Base-by-base conservation (phyloP, 2,329 filamentous ascomycete species). In the Fusarium sp. region DNA sequence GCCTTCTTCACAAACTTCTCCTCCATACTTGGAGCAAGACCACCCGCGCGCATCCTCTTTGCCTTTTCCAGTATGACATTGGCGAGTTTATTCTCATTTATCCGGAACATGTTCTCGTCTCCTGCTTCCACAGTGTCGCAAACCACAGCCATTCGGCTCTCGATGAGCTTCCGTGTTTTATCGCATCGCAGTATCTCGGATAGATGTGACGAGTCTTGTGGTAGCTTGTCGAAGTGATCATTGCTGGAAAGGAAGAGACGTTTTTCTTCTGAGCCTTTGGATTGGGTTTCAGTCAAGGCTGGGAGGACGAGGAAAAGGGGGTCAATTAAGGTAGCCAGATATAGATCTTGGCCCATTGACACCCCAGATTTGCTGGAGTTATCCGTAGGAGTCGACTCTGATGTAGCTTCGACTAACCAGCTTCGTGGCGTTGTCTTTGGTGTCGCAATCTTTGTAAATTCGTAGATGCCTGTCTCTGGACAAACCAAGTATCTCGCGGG, bases 111-210 rank as follows among this genome's bases (percentile, higher is more conserved):
- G 54, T 81, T 87, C 77, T 97, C 94, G 62, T 92, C 92, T 15
- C 91, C 92, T 1, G 91, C 92, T 32, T 96, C 91, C 12, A 96
- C 91, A 0, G 86, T 90, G 72, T 97, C 94, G 78, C 94, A 97
- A 7, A 96, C 83, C 2, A 82, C 83, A 3, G 82, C 84, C 80
- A 97, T 89, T 34, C 93, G 85, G 12, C 83, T 78, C 73, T 92
- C 88, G 1, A 96, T 76, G 30, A 84, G 79, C 4, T 68, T 76
- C 62, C 82, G 83, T 73, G 82, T 81, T 58, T 80, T 79, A 52
- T 74, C 77, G 74, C 81, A 83, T 42, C 79, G 76, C 46, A 92
- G 69, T 3, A 93, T 79, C 44, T 85, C 81, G 14, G 81, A 81
- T 34, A 93, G 78, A 65, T 93, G 88, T 2, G 83, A 83, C 3